Conservation (phyloP, 75 land plant species). For the Cunninghamia lanceolata region DNA sequence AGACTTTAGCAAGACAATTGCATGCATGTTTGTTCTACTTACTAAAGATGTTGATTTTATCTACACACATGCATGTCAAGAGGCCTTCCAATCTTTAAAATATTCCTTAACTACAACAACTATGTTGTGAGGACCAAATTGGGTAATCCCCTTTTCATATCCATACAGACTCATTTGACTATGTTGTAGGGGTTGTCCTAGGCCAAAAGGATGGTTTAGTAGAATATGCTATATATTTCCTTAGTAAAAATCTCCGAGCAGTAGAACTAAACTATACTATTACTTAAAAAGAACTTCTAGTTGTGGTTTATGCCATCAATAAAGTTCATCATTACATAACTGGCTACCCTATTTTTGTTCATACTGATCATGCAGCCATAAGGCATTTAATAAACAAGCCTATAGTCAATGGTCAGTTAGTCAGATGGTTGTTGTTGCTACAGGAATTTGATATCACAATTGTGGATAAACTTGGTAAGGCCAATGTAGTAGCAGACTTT, state of each 20-base stretch:
- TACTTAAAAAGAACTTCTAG: too few species aligned
- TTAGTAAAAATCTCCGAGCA: too few species aligned
- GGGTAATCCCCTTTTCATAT: not conserved
- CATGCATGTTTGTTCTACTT: not conserved
- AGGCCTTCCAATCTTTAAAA: not conserved
- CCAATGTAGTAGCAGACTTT: not conserved
- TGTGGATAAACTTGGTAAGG: not conserved
- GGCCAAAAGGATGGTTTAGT: not conserved
- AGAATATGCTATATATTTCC: too few species aligned
- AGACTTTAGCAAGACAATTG: not conserved
- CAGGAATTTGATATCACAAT: too few species aligned
- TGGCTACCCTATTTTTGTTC: not conserved
- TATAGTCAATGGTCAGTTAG: too few species aligned
- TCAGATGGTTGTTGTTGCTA: too few species aligned
- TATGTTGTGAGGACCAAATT: not conserved
- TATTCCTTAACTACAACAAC: not conserved
- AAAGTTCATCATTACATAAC: not conserved
- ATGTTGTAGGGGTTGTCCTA: not conserved
- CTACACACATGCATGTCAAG: not conserved
- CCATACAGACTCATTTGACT: not conserved
- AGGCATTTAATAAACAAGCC: not conserved
- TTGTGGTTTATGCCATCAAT: too few species aligned
- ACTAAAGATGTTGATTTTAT: not conserved
- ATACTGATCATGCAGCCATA: not conserved
- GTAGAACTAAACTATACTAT: too few species aligned